Evolutionary conservation across 2,329 filamentous ascomycete species (phyloP).

Genomic region (Botrytis fragariae): DNA sequence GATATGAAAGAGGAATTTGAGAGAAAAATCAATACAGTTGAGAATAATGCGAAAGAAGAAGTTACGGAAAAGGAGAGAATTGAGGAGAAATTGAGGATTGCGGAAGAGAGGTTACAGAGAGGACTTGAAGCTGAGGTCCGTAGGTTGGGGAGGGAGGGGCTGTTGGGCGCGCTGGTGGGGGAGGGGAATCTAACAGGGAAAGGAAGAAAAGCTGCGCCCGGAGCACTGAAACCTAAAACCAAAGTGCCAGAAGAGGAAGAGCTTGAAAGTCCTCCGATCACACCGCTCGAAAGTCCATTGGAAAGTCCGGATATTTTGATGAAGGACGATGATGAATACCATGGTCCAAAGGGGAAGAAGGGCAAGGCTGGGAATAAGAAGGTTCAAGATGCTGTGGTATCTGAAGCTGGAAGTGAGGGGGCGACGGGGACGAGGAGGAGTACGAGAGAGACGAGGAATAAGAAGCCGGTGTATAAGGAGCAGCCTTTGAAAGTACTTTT

Average conservation of each 20-base stretch:
- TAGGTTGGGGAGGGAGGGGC: background rate
- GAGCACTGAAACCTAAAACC: background rate
- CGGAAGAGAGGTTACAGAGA: background rate
- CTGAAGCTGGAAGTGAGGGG: background rate
- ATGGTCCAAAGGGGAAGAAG: background rate
- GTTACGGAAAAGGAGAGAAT: background rate
- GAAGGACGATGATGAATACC: slow-evolving; percentile 2
- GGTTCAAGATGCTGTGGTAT: background rate
- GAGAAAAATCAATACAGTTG: background rate
- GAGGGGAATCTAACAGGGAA: background rate
- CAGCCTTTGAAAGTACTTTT: background rate
- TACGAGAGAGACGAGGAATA: slow-evolving; percentile 9
- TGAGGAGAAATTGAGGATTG: background rate
- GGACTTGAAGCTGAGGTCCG: background rate
- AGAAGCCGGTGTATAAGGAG: background rate
- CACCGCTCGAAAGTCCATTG: background rate
- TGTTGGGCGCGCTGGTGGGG: background rate
- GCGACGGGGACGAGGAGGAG: background rate
- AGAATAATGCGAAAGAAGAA: background rate
- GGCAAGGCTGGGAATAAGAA: background rate
- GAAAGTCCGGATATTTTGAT: background rate
- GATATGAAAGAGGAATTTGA: slow-evolving; percentile 11
- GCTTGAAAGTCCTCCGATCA: background rate
- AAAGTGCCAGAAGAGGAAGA: background rate
- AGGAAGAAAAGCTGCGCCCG: background rate